Percentiles rank a stretch among this genome's conserved stretches.
Evolutionary conservation across 202 grass and related monocot genomes (phyloP).

Genomic region (Elaeis oleifera): DNA sequence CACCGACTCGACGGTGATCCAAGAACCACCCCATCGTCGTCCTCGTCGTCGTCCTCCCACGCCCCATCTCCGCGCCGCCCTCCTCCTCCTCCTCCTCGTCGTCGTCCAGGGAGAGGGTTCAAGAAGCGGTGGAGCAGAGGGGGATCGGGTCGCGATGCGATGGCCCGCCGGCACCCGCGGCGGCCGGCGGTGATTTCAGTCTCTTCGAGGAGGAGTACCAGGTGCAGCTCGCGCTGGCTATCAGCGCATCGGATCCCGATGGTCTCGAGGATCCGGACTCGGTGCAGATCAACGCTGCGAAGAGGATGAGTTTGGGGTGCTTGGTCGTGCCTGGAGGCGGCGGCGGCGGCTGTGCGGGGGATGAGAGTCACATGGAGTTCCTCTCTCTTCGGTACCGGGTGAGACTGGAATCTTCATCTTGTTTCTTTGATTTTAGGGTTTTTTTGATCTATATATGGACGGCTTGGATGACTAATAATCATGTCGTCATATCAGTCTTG

Average conservation of each 20-base stretch:
- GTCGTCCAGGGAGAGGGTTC: neutral
- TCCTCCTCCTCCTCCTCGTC: constrained; percentile 10
- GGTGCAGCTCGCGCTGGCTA: constrained; percentile 78
- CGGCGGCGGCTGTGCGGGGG: constrained; percentile 4
- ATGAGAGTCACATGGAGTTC: constrained; percentile 42
- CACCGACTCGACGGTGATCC: constrained; percentile 10
- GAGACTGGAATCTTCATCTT: neutral
- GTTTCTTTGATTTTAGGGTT: constrained; percentile 1
- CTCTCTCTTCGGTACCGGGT: constrained; percentile 75
- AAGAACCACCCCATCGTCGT: constrained; percentile 11
- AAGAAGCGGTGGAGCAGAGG: constrained; percentile 12
- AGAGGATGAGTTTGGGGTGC: constrained; percentile 81
- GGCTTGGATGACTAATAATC: no score
- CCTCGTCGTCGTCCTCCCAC: constrained; percentile 19
- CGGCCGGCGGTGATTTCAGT: constrained; percentile 16
- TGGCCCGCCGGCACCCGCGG: constrained; percentile 8
- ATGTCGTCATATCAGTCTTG: no score
- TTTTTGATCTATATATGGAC: neutral
- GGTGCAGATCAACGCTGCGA: constrained; percentile 89
- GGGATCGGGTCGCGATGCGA: constrained; percentile 26
- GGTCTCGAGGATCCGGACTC: constrained; percentile 84
- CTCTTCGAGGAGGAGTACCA: constrained; percentile 94
- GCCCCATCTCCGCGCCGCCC: constrained; percentile 1
- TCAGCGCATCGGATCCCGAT: constrained; percentile 81
- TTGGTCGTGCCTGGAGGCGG: constrained; percentile 11